Conservation (phyloP, 2,329 filamentous ascomycete genomes). For the Xylariaceae sp. region DNA sequence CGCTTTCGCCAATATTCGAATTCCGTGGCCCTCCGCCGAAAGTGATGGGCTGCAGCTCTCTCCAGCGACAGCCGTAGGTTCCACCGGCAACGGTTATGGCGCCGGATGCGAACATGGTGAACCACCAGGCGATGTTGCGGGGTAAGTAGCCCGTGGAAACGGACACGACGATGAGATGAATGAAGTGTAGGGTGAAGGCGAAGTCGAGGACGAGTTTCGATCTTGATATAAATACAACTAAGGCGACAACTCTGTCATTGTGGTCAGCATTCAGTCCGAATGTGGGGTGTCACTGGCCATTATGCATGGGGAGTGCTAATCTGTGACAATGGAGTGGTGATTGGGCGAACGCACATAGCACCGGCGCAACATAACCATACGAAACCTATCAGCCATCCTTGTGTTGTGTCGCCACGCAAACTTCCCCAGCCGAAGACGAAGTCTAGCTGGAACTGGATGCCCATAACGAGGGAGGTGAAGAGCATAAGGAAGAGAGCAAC, state of each 20-base stretch:
- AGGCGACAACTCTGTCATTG: constrained; percentile 66
- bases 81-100: constrained; percentile 56
- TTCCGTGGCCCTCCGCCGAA: constrained; percentile 62
- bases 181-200: constrained; percentile 78
- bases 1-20: constrained; percentile 33
- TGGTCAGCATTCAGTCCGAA: not conserved
- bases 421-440: constrained; percentile 55
- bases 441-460: constrained; percentile 49
- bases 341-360: constrained; percentile 41
- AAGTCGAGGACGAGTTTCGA: constrained; percentile 96
- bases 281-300: not conserved
- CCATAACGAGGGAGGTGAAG: constrained; percentile 57
- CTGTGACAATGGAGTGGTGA: not conserved
- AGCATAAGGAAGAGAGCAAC: constrained; percentile 49
- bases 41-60: constrained; percentile 82
- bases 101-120: constrained; percentile 47
- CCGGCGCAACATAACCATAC: constrained; percentile 53
- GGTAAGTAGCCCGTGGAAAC: constrained; percentile 77
- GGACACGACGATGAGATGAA: constrained; percentile 74
- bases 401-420: constrained; percentile 59
- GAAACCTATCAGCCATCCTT: constrained; percentile 57
- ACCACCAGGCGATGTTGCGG: constrained; percentile 83
- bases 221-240: constrained; percentile 78
- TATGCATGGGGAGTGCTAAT: not conserved
- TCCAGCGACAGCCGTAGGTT: constrained; percentile 87